A percentile compares a stretch with the other conserved stretches of the same genome.
phyloP scores from a whole-genome alignment of 2,329 filamentous ascomycete species.

The Xylaria digitata region DNA sequence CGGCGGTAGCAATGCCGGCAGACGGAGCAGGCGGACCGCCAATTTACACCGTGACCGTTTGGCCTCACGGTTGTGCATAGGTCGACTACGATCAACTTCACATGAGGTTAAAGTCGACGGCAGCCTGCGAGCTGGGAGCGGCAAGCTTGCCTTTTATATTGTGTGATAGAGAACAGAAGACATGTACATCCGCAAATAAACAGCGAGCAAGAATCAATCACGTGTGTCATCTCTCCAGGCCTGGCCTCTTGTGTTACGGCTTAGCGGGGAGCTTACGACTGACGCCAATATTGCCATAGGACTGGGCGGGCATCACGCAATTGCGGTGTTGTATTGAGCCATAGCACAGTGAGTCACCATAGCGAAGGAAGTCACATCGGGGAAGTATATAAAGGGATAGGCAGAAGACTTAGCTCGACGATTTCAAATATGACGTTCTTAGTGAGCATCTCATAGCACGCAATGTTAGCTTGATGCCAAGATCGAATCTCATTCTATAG shows the following conservation, averaged over 20 bases:
- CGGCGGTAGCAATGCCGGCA: neutral
- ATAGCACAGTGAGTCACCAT: constrained; percentile 18
- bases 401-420: constrained; percentile 3
- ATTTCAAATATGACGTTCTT: constrained; percentile 18
- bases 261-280: constrained; percentile 12
- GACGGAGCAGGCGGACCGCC: neutral
- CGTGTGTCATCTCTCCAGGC: constrained; percentile 1
- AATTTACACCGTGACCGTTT: neutral
- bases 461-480: constrained; percentile 15
- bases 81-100: neutral
- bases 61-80: neutral
- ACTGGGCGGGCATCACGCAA: constrained; percentile 33
- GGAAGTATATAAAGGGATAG: constrained; percentile 25
- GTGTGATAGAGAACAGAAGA: neutral
- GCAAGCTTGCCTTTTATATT: constrained; percentile 32
- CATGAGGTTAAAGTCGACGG: neutral
- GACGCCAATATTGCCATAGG: constrained; percentile 19
- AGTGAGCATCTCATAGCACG: constrained; percentile 26
- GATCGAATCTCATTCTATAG: constrained; percentile 1
- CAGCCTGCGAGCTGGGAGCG: neutral
- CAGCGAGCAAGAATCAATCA: neutral
- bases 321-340: constrained; percentile 19
- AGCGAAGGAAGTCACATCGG: neutral
- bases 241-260: neutral
- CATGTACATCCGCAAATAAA: neutral